These are phyloP conservation scores for Zanthoxylum bungeanum DNA, from an alignment of 345 rosid genomes.

Conservation along the genomic window DNA sequence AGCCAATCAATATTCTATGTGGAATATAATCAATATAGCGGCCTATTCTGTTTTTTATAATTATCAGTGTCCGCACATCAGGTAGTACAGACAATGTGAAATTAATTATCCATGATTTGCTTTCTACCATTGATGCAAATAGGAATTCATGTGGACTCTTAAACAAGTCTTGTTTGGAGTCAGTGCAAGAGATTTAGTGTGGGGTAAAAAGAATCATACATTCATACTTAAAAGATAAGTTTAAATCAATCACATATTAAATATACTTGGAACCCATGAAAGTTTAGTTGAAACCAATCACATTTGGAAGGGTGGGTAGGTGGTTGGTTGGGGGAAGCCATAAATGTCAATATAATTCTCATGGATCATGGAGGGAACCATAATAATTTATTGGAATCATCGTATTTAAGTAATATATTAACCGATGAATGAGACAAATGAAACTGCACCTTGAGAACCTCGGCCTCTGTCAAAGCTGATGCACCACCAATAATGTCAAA, in stretches of 20 bases:
- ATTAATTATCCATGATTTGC: not conserved
- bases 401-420: not conserved
- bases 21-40: not conserved
- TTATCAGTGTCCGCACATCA: not conserved
- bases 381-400: not conserved
- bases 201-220: not conserved
- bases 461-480: constrained; percentile 85
- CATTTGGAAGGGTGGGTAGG: not conserved
- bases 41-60: not conserved
- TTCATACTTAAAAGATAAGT: not conserved
- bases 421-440: not conserved
- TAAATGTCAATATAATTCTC: not conserved
- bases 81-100: not conserved
- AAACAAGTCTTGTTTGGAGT: not conserved
- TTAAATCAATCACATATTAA: not conserved
- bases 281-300: not conserved
- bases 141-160: not conserved
- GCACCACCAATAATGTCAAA: constrained; percentile 94
- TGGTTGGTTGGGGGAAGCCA: not conserved
- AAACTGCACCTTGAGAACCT: constrained; percentile 62
- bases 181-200: not conserved
- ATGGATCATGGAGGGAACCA: not conserved
- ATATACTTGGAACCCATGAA: not conserved
- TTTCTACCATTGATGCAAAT: not conserved
- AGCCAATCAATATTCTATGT: not conserved